Evolutionary conservation across 2,329 filamentous ascomycete species (phyloP).

Genomic region (Penicillium capsulatum): DNA sequence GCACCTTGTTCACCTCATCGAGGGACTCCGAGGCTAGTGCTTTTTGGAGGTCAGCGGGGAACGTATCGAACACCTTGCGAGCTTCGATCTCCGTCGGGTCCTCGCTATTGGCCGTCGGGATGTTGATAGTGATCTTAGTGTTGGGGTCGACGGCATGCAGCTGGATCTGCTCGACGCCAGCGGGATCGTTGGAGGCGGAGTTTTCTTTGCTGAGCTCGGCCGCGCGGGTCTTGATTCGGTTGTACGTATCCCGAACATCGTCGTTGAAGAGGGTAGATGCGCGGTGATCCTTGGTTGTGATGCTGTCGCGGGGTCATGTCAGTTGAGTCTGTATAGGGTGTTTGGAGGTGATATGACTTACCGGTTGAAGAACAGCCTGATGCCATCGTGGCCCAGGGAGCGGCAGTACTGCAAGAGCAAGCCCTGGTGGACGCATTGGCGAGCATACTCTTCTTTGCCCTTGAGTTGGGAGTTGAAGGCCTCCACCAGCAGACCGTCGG

Average conservation of each 20-base stretch:
- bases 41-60: constrained; percentile 72
- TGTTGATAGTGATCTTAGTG: constrained; percentile 82
- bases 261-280: constrained; percentile 87
- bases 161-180: constrained; percentile 91
- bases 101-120: constrained; percentile 65
- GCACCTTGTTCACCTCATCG: constrained; percentile 81
- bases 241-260: constrained; percentile 85
- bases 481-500: constrained; percentile 83
- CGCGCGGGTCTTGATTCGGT: constrained; percentile 71
- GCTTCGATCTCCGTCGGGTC: constrained; percentile 60
- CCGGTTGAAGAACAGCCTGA: constrained; percentile 91
- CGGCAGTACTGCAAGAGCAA: constrained; percentile 92
- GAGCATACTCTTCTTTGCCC: constrained; percentile 54
- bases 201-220: constrained; percentile 65
- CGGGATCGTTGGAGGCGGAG: constrained; percentile 49
- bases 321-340: constrained; percentile 3
- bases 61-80: constrained; percentile 75
- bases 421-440: constrained; percentile 88
- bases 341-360: constrained; percentile 21
- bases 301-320: constrained; percentile 39
- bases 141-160: constrained; percentile 92
- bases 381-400: constrained; percentile 79
- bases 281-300: constrained; percentile 83
- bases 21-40: constrained; percentile 85
- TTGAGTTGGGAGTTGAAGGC: constrained; percentile 86